Evolutionary conservation across 371 early-diverging fungal species (phyloP), one percentile per base, ranked within the genome.

Genomic region (Catenaria anguillulae): DNA sequence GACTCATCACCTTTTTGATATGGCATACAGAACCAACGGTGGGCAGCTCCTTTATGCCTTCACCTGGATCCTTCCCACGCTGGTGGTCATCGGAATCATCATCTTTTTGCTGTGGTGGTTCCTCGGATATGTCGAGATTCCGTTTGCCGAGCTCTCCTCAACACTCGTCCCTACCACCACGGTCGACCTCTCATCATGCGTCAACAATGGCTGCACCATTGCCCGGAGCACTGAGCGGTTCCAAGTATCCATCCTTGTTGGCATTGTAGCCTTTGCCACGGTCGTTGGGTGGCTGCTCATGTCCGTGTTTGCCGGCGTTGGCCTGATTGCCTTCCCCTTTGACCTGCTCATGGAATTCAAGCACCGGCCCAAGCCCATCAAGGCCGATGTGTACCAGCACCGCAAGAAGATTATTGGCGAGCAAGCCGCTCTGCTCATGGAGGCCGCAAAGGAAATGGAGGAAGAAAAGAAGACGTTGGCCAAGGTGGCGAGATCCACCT

Each of bases 241-340:
- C 24, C 62, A 58, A 33, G 78, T 80, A 4, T 73, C 73, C 2
- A 63, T 66, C 54, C 65, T 76, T 4, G 74, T 80, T 21, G 78
- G 73, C 63, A 69, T 74, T 15, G 67, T 80, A n/a, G 81, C 79
- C 19, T 63, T 77, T 19, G 65, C 73, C 4, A 64, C 75, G 1
- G 61, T 79, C 21, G 55, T 74, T 13, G 81, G 79, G 12, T 80
- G 79, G 79, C 33, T 77, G 42, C 62, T 77, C n/a, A 75, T 80
- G 60, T 56, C 77, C 35, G 61, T 75, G 19, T 80, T 80, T 65
- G 75, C 77, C 35, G 81, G 81, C 4, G 75, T 78, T n/a, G 81
- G 81, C 2, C 66, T 80, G 36, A 54, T 71, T 5, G 40, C 73
- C 8, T 61, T 80, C 10, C 81, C 81, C 13, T 68, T 65, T 36